Base-by-base conservation (phyloP, 768 basidiomycete genomes). In the Boletus coccyginus region DNA sequence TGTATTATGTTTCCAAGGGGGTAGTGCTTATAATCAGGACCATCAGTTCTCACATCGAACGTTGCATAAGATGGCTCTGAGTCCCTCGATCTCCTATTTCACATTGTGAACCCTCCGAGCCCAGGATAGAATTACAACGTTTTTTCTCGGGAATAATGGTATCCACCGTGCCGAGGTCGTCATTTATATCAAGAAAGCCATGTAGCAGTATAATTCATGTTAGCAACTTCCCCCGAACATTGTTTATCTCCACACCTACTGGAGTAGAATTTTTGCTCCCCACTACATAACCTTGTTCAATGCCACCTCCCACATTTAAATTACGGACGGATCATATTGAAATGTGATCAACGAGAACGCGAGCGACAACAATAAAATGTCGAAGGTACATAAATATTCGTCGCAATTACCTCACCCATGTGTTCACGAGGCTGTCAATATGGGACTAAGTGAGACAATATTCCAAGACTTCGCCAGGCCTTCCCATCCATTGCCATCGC, bases 401-500 rank as follows among this genome's bases (percentile, higher is more conserved):
- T 44, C 24, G 24, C 39, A 53, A 65, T 42, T 45, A n/a, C 24
- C 21, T 17, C 14, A 19, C n/a, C 24, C 72, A 68, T 2, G 21
- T 21, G 21, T 21, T 46, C 49, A 41, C 33, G n/a, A n/a, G 27
- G 29, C 44, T 27, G 32, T 46, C 53, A 49, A 40, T 52, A 39
- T 35, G 21, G 8, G 31, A 46, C 62, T 50, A 71, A 55, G 42
- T 63, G 67, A 73, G 53, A 49, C 61, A 59, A 21, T 68, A 60
- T 66, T 88, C 85, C 61, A 88, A 72, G 55, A 92, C 74, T 70
- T 84, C 77, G 11, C 90, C 90, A 39, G 76, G 73, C 64, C 79
- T 84, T 64, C 90, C 91, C 92, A 94, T 94, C 92, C 92, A 94
- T 14, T 74, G 74, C 92, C 90, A 94, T 51, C 87, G 80, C 47